A percentile compares a stretch with the other conserved stretches of the same genome.
These are phyloP conservation scores for Chimonanthus praecox DNA, from an alignment of 164 flowering plant genomes.

Conservation along the genomic window DNA sequence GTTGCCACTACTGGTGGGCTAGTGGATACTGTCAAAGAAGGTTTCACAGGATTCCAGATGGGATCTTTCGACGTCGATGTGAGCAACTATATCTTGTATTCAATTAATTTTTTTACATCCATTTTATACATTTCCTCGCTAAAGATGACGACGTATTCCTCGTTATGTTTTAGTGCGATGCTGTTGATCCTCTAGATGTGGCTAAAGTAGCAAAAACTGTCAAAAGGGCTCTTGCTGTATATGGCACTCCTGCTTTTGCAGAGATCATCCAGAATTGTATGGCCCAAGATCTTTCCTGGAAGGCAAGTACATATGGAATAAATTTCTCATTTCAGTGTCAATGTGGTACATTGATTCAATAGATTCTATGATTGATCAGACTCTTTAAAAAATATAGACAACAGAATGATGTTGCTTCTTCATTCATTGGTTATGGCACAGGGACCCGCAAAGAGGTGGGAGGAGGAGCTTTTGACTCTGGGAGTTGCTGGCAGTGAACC, in stretches of 20 bases:
- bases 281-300: conserved; percentile 96
- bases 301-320: conserved; percentile 37
- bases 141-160: neutral
- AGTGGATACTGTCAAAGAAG: conserved; percentile 92
- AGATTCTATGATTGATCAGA: neutral
- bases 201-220: conserved; percentile 42
- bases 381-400: neutral
- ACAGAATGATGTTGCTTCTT: neutral
- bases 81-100: conserved; percentile 13
- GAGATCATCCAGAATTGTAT: conserved; percentile 80
- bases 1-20: conserved; percentile 92
- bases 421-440: conserved; percentile 23
- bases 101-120: neutral
- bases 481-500: conserved; percentile 56
- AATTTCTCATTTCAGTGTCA: neutral
- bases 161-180: conserved; percentile 47
- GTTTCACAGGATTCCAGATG: conserved; percentile 92
- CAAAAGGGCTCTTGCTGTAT: conserved; percentile 44
- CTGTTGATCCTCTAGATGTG: conserved; percentile 70
- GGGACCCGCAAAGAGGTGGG: conserved; percentile 85
- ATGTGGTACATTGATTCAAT: neutral
- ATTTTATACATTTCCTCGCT: neutral
- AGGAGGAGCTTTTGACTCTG: conserved; percentile 45
- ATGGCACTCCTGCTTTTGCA: conserved; percentile 51
- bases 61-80: conserved; percentile 81